These are phyloP conservation scores for Fusarium proliferatum DNA, from an alignment of 2,329 filamentous ascomycete species.

Conservation along the genomic window DNA sequence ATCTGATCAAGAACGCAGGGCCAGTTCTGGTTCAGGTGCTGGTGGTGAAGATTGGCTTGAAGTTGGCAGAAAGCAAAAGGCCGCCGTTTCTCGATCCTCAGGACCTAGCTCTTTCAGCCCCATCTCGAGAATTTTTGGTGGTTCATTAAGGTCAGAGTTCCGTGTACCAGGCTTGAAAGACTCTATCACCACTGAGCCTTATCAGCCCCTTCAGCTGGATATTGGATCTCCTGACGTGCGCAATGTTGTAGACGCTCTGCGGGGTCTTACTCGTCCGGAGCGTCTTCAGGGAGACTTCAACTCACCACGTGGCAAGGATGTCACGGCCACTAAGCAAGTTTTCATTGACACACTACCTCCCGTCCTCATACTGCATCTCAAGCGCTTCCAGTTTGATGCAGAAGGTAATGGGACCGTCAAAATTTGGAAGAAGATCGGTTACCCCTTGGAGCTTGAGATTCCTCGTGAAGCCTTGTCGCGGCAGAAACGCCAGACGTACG, in stretches of 20 bases:
- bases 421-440: constrained; percentile 98
- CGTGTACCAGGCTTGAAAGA: constrained; percentile 87
- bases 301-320: constrained; percentile 79
- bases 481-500: constrained; percentile 72
- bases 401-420: constrained; percentile 86
- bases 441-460: constrained; percentile 93
- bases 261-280: constrained; percentile 84
- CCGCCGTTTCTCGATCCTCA: constrained; percentile 86
- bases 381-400: constrained; percentile 96
- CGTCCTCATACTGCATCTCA: constrained; percentile 92
- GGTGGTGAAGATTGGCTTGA: constrained; percentile 79
- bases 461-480: constrained; percentile 89
- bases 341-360: constrained; percentile 93
- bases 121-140: constrained; percentile 93
- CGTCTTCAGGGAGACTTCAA: constrained; percentile 87
- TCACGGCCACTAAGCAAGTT: constrained; percentile 89
- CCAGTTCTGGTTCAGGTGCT: constrained; percentile 43
- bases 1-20: constrained; percentile 47
- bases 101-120: constrained; percentile 82
- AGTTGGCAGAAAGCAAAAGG: constrained; percentile 90
- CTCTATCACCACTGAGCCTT: constrained; percentile 92
- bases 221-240: constrained; percentile 88
- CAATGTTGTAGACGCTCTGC: constrained; percentile 92
- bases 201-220: constrained; percentile 93
- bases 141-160: constrained; percentile 89